Evolutionary conservation across 2,329 filamentous ascomycete genomes (phyloP), one percentile per base, ranked within the genome.

Genomic region (Neonectria coccinea): DNA sequence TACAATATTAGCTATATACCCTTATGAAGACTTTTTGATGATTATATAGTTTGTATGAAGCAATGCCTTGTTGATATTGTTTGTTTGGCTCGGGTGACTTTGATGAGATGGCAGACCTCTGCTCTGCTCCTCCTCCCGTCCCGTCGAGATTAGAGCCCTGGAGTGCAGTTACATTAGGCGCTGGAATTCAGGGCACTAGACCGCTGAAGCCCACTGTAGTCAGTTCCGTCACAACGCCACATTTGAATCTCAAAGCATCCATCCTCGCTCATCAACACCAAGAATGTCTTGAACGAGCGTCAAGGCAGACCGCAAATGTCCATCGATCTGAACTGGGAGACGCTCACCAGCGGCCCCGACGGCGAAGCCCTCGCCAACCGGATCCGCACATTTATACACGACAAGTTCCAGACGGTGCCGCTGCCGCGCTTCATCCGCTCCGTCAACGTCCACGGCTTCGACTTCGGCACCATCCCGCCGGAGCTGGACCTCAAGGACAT

Each of bases 371-470:
- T 97, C 66, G 94, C 95, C 53, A 91, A 94, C 76, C 88, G 87
- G 67, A 97, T 99, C 79, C 92, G 95, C 70, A 89, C 90, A 74
- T 99, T 99, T 81, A 92, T 99, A 73, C 93, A 99, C 81, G 91
- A 93, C 77, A 96, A 94, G 75, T 99, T 99, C 80, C 96, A 99
- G 81, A 89, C 93, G 66, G 91, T 98, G 68, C 88, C 91, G 27
- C 86, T 99, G 51, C 96, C 96, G 64, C 92, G 94, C 75, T 97
- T 99, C 85, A 97, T 99, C 80, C 94, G 96, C 76, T 96, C 94
- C 27, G 96, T 99, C 73, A 91, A 93, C 59, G 94, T 97, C 44
- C 94, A 97, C 78, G 91, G 92, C 66, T 99, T 99, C 80, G 91
- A 95, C 68, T 97, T 99, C 78, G 96, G 96, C 52, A 88, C 85